A percentile compares a stretch with the other conserved stretches of the same genome.
These are phyloP conservation scores for Candida cerambycidarum DNA, from an alignment of 805 yeast species.

Conservation along the genomic window DNA sequence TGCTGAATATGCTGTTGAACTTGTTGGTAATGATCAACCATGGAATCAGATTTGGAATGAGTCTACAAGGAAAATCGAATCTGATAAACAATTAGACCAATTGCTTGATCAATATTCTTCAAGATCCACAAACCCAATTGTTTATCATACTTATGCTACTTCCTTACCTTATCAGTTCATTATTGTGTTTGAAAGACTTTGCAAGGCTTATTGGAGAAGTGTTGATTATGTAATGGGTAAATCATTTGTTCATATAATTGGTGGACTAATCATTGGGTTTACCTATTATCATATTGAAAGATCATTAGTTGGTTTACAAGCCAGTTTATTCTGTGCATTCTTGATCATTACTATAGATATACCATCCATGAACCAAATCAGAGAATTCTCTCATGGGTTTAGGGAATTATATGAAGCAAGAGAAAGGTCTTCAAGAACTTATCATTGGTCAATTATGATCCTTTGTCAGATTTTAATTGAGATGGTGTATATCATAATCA, in stretches of 20 bases:
- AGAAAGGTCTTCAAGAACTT: slow-evolving; percentile 42
- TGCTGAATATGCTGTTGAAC: slow-evolving; percentile 85
- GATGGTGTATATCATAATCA: slow-evolving; percentile 42
- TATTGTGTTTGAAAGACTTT: slow-evolving; percentile 25
- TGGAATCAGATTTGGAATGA: slow-evolving; percentile 73
- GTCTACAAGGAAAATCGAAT: slow-evolving; percentile 58
- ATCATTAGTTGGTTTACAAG: slow-evolving; percentile 59
- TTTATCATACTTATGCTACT: slow-evolving; percentile 20
- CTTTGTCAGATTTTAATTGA: slow-evolving; percentile 42
- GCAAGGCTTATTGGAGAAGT: slow-evolving; percentile 48
- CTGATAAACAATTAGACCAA: slow-evolving; percentile 54
- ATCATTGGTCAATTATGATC: slow-evolving; percentile 40
- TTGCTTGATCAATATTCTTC: slow-evolving; percentile 47
- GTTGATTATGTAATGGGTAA: slow-evolving; percentile 62
- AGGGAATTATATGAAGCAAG: slow-evolving; percentile 46
- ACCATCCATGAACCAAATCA: slow-evolving; percentile 38
- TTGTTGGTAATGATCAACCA: slow-evolving; percentile 70
- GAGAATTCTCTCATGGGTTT: slow-evolving; percentile 40
- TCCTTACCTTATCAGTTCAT: slow-evolving; percentile 28
- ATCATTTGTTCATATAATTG: slow-evolving; percentile 48
- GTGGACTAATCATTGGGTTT: slow-evolving; percentile 69
- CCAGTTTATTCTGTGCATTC: slow-evolving; percentile 55
- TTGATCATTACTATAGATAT: slow-evolving; percentile 37
- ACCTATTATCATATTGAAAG: slow-evolving; percentile 60
- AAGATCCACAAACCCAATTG: neutral